Percentiles rank a stretch among this genome's conserved stretches.
Evolutionary conservation across 2,329 filamentous ascomycete species (phyloP).

Genomic region (Periconia sp.): DNA sequence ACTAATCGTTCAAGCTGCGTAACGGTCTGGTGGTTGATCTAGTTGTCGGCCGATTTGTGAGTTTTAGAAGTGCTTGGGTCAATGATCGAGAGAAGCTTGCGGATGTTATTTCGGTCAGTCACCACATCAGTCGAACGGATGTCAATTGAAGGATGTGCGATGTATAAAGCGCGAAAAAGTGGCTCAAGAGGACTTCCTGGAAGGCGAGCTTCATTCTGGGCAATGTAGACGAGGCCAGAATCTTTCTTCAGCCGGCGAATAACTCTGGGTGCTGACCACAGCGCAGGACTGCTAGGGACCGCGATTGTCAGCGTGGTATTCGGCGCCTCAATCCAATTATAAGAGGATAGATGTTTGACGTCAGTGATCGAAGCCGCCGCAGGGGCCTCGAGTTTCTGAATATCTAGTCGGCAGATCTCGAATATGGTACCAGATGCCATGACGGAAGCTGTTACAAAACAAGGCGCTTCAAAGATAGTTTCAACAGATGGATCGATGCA

Average conservation of each 20-base stretch:
- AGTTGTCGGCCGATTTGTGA: no score
- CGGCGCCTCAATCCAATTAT: slow-evolving; percentile 56
- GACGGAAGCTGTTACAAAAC: no score
- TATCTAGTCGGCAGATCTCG: slow-evolving; percentile 17
- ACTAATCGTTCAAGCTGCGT: no score
- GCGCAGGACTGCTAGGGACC: slow-evolving; percentile 33
- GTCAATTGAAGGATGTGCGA: slow-evolving; percentile 48
- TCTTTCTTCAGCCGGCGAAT: slow-evolving; percentile 41
- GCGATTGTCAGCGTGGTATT: slow-evolving; percentile 44
- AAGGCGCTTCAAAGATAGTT: no score
- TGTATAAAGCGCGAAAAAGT: slow-evolving; percentile 53
- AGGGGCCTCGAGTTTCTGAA: slow-evolving; percentile 16
- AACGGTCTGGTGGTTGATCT: not conserved
- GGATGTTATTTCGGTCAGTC: slow-evolving; percentile 56
- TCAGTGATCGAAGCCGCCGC: slow-evolving; percentile 40
- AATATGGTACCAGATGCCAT: slow-evolving; percentile 13
- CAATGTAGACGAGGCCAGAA: slow-evolving; percentile 51
- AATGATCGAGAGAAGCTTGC: no score
- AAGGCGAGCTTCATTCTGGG: slow-evolving; percentile 54
- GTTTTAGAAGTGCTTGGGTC: no score
- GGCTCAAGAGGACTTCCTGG: slow-evolving; percentile 55
- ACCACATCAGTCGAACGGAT: slow-evolving; percentile 50
- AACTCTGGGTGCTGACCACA: slow-evolving; percentile 44
- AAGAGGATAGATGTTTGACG: slow-evolving; percentile 53
- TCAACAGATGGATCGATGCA: no score